Evolutionary conservation across 495 filamentous ascomycete species (phyloP).

Genomic region (Astrocystis sublimbata): DNA sequence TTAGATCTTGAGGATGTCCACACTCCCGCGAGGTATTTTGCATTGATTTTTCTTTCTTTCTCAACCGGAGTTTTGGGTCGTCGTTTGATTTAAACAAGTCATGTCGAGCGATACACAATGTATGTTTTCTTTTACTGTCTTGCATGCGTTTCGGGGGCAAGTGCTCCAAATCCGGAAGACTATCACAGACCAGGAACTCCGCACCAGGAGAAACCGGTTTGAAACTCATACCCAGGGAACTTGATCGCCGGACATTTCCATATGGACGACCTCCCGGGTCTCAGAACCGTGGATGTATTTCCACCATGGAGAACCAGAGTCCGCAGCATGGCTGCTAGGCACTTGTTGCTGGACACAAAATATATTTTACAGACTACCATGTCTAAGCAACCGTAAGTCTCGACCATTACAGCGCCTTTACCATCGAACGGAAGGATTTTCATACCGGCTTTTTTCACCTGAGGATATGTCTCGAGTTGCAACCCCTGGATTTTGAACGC

Average conservation of each 20-base stretch:
- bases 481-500: constrained; percentile 7
- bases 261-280: constrained; percentile 12
- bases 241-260: background rate
- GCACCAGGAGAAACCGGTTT: constrained; percentile 22
- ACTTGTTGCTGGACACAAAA: constrained; percentile 13
- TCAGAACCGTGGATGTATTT: background rate
- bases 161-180: constrained; percentile 20
- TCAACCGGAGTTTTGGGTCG: constrained; percentile 32
- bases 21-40: constrained; percentile 55
- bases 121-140: constrained; percentile 20
- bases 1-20: constrained; percentile 54
- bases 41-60: constrained; percentile 33
- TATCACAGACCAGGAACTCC: constrained; percentile 21
- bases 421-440: constrained; percentile 7
- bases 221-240: constrained; percentile 10
- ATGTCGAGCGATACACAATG: constrained; percentile 28
- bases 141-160: constrained; percentile 15
- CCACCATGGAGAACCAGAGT: constrained; percentile 3
- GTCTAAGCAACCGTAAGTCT: constrained; percentile 14
- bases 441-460: background rate
- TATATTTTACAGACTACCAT: background rate
- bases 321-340: constrained; percentile 7
- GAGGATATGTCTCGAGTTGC: background rate
- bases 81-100: constrained; percentile 13
- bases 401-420: constrained; percentile 1